Conservation (phyloP, 345 rosid genomes). For the Crucihimalaya himalaica region DNA sequence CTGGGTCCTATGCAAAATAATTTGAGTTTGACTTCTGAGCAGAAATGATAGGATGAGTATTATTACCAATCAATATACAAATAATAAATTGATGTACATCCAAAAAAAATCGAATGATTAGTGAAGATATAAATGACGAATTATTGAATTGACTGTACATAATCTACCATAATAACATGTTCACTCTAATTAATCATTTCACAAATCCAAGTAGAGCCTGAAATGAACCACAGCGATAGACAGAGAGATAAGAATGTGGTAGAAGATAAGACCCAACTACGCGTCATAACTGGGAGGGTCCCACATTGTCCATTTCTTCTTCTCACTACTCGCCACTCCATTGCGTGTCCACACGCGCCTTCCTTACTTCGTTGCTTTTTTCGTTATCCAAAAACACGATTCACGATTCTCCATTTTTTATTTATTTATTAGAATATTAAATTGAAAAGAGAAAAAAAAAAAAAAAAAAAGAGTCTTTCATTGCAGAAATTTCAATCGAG, state of each 20-base stretch:
- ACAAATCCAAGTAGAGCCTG: too few species aligned
- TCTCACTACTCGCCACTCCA: conserved; percentile 3
- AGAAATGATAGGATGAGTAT: neutral
- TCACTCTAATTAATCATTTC: too few species aligned
- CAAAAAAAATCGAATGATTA: too few species aligned
- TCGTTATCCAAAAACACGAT: conserved; percentile 9
- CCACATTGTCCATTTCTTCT: neutral
- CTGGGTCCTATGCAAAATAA: neutral
- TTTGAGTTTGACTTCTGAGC: neutral
- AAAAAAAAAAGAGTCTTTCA: too few species aligned
- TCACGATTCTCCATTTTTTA: too few species aligned
- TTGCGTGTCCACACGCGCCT: conserved; percentile 17
- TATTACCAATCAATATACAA: neutral
- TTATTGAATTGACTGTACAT: too few species aligned
- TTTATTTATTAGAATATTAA: too few species aligned
- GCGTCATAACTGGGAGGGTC: conserved; percentile 28
- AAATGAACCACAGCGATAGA: too few species aligned
- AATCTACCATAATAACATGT: too few species aligned
- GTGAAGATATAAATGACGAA: too few species aligned
- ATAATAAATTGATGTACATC: too few species aligned
- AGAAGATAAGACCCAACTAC: conserved; percentile 33
- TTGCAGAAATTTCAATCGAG: conserved; percentile 2
- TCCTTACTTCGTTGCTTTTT: neutral
- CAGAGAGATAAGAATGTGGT: conserved; percentile 28
- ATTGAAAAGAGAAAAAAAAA: too few species aligned